phyloP scores from a whole-genome alignment of 2,329 filamentous ascomycete genomes.

The Cercospora sesami region DNA sequence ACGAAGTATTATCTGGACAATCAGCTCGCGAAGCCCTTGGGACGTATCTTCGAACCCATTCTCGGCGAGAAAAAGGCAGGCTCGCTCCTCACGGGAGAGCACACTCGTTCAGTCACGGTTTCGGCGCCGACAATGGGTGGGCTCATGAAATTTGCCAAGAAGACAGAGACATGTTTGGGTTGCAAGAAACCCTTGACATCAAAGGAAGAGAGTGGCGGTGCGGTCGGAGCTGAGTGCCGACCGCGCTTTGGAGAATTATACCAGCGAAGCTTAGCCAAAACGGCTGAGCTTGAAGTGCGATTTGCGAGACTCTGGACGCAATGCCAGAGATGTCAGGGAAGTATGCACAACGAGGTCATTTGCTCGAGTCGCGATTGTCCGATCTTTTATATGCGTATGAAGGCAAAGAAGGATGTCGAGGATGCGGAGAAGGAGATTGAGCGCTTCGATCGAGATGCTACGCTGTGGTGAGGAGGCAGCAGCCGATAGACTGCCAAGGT shows the following conservation, averaged over 20 bases:
- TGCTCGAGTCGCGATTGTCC: constrained; percentile 95
- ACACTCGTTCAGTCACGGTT: constrained; percentile 91
- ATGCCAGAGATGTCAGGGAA: constrained; percentile 95
- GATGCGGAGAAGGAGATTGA: constrained; percentile 87
- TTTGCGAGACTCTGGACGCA: constrained; percentile 97
- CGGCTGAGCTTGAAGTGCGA: constrained; percentile 87
- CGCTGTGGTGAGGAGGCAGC: constrained; percentile 57
- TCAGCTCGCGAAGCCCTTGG: constrained; percentile 90
- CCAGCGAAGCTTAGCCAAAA: constrained; percentile 82
- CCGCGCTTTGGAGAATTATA: constrained; percentile 89
- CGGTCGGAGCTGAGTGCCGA: constrained; percentile 83
- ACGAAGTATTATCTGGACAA: constrained; percentile 99
- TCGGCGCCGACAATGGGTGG: constrained; percentile 89
- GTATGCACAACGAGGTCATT: constrained; percentile 97
- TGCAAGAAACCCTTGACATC: constrained; percentile 93
- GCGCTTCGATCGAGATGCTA: constrained; percentile 83
- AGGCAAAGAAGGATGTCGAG: constrained; percentile 98
- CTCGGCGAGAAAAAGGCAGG: constrained; percentile 88
- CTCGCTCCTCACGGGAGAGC: constrained; percentile 83
- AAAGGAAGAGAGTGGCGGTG: constrained; percentile 76
- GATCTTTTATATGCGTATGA: constrained; percentile 99
- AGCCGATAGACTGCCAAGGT: neutral
- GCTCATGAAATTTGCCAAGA: constrained; percentile 97
- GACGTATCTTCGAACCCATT: constrained; percentile 96
- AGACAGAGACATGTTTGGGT: constrained; percentile 96